Percentiles rank a stretch among this genome's conserved stretches.
Conservation (phyloP, 306 rosid species). For the Ceratonia siliqua region DNA sequence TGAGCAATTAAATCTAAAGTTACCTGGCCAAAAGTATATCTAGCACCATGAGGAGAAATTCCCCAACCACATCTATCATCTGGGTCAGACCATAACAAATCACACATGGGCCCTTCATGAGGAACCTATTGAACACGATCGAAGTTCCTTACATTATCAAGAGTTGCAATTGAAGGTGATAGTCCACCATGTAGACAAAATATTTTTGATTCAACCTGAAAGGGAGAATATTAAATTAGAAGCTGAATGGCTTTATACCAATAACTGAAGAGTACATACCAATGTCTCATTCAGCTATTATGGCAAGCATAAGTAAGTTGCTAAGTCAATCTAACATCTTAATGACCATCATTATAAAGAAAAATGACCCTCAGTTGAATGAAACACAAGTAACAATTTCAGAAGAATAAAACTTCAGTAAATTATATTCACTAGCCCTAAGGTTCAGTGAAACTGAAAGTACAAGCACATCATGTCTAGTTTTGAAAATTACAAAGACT, state of each 20-base stretch:
- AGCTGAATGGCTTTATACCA: constrained; percentile 19
- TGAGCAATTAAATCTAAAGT: constrained; percentile 27
- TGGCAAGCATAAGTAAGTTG: constrained; percentile 10
- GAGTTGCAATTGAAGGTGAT: constrained; percentile 98
- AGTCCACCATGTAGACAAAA: constrained; percentile 98
- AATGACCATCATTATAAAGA: not conserved
- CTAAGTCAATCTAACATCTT: constrained; percentile 24
- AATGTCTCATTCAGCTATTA: constrained; percentile 18
- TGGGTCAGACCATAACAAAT: constrained; percentile 99
- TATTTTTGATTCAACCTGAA: constrained; percentile 96
- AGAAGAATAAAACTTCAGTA: not conserved
- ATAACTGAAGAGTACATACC: constrained; percentile 8
- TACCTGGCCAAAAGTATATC: constrained; percentile 99
- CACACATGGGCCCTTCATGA: constrained; percentile 99
- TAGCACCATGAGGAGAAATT: constrained; percentile 99
- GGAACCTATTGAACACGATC: constrained; percentile 99
- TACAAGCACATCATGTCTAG: not conserved
- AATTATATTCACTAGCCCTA: not conserved
- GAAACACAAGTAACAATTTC: constrained; percentile 14
- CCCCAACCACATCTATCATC: constrained; percentile 99
- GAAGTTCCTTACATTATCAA: constrained; percentile 87
- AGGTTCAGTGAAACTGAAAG: constrained; percentile 13
- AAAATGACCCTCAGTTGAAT: constrained; percentile 9
- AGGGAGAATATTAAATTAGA: constrained; percentile 22
- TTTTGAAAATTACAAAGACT: not conserved